Conservation (phyloP, 352 stramenopile species). For the Globisporangium paddicum region DNA sequence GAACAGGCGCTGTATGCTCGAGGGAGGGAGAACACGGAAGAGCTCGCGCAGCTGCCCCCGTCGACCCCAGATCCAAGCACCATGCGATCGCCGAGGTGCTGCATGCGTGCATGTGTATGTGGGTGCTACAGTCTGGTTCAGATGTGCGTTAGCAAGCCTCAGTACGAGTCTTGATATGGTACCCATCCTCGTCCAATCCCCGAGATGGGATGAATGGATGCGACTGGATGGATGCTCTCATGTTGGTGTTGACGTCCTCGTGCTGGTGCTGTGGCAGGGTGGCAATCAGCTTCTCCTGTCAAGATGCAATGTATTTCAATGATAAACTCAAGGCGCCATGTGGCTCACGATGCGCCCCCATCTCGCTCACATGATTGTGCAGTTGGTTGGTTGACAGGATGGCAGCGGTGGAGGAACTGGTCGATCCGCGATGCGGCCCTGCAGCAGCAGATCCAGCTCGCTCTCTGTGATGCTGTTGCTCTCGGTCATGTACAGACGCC, state of each 20-base stretch:
- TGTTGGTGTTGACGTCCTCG: neutral
- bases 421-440: slow-evolving; percentile 22
- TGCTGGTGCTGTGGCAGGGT: neutral
- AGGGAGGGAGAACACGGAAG: neutral
- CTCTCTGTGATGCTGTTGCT: slow-evolving; percentile 36
- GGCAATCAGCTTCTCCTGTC: neutral
- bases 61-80: neutral
- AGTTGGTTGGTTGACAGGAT: neutral
- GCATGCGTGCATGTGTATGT: neutral
- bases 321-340: neutral
- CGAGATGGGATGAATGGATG: neutral
- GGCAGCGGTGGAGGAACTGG: slow-evolving; percentile 1
- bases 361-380: slow-evolving; percentile 10
- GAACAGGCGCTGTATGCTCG: too few relatives aligned
- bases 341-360: too few relatives aligned
- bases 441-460: slow-evolving; percentile 54
- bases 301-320: neutral
- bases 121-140: neutral
- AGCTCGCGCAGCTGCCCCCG: neutral
- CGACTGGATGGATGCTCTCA: neutral
- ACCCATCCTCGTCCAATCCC: slow-evolving; percentile 4
- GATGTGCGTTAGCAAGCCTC: neutral
- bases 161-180: neutral
- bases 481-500: slow-evolving; percentile 32
- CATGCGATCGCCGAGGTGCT: neutral